Evolutionary conservation across 306 rosid genomes (phyloP).

Genomic region (Inga leiocalycina): DNA sequence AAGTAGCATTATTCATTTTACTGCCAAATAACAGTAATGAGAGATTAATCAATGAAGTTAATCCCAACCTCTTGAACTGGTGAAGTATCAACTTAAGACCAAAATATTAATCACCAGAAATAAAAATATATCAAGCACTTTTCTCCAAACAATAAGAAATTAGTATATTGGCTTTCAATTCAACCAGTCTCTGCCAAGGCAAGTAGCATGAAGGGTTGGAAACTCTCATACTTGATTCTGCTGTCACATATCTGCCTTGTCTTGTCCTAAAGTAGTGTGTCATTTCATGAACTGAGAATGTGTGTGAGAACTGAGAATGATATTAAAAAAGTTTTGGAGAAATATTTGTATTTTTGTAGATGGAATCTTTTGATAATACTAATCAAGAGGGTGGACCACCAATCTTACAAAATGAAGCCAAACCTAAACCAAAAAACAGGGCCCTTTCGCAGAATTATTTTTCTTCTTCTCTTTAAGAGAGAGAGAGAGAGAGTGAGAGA

Average conservation of each 20-base stretch:
- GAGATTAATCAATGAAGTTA: not conserved
- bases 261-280: no score
- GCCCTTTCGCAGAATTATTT: not conserved
- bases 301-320: no score
- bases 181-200: no score
- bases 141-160: no score
- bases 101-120: no score
- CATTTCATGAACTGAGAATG: no score
- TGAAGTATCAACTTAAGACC: no score
- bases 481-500: conserved; percentile 11
- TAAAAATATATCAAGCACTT: no score
- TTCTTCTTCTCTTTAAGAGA: not conserved
- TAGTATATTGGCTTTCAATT: no score
- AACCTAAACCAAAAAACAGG: not conserved
- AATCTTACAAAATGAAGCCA: not conserved
- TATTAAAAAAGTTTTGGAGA: not conserved
- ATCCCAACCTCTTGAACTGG: not conserved
- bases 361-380: not conserved
- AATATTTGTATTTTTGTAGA: not conserved
- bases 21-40: not conserved
- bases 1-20: not conserved
- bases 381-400: conserved; percentile 2
- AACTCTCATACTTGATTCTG: no score
- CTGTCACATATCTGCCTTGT: no score
- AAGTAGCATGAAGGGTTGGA: no score